These are phyloP conservation scores for Ceratocystis alfenasii DNA, from an alignment of 2,329 filamentous ascomycete genomes.

Conservation along the genomic window DNA sequence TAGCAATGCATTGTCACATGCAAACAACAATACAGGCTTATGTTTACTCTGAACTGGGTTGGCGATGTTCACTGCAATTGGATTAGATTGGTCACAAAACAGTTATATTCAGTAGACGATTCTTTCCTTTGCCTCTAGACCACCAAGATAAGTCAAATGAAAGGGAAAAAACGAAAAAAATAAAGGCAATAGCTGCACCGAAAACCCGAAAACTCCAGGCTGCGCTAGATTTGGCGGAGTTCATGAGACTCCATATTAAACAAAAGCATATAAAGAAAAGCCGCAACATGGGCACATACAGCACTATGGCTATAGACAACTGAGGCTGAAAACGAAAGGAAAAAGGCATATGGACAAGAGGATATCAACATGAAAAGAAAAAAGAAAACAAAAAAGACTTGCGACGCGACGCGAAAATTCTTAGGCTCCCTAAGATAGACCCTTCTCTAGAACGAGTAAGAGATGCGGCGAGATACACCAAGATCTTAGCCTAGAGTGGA, in stretches of 20 bases:
- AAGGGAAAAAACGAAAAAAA: no score
- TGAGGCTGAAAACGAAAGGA: neutral
- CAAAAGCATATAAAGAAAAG: neutral
- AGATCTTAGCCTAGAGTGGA: no score
- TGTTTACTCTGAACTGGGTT: neutral
- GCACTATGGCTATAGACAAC: neutral
- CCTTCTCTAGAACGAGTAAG: no score
- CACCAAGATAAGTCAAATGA: no score
- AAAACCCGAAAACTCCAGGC: neutral
- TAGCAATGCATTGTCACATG: neutral
- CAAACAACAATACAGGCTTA: neutral
- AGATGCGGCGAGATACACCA: no score
- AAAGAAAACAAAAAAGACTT: neutral
- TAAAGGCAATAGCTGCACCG: no score
- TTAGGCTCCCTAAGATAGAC: neutral
- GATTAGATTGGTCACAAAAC: no score
- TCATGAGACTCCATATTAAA: neutral
- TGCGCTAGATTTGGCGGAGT: neutral
- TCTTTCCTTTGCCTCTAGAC: no score
- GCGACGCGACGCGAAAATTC: neutral
- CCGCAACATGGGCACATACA: neutral
- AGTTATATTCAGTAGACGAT: no score
- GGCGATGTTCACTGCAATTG: no score
- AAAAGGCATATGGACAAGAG: neutral
- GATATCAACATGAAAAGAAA: slow-evolving; percentile 10